A percentile compares a stretch with the other conserved stretches of the same genome.
Conservation (phyloP, 2,329 filamentous ascomycete genomes). For the Tolypocladium guangdongense region DNA sequence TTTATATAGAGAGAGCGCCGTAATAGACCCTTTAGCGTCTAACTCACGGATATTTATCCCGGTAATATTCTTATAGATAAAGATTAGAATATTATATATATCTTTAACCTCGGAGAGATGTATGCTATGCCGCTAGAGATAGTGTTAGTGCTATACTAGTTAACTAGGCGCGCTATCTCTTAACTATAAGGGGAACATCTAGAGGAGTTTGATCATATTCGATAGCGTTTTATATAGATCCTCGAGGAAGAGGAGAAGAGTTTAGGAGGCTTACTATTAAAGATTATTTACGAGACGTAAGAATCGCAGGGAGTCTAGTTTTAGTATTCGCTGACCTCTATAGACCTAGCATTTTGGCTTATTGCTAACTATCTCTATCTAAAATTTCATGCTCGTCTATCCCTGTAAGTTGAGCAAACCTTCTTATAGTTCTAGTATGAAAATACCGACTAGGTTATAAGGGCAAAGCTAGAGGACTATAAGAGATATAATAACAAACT, state of each 20-base stretch:
- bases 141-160: conserved; percentile 16
- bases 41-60: conserved; percentile 18
- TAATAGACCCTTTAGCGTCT: conserved; percentile 15
- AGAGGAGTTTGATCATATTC: background rate
- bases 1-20: background rate
- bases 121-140: conserved; percentile 17
- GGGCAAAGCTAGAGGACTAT: background rate
- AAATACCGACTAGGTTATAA: background rate
- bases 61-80: conserved; percentile 22
- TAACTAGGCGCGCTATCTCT: conserved; percentile 3
- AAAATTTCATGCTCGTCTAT: background rate
- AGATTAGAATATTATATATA: conserved; percentile 18
- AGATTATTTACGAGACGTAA: background rate
- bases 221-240: background rate
- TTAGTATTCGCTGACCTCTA: background rate
- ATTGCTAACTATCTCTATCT: background rate
- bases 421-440: background rate
- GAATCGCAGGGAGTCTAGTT: background rate
- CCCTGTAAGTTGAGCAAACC: background rate
- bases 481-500: background rate
- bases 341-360: background rate
- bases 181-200: background rate
- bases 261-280: background rate
- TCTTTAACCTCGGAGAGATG: conserved; percentile 22
- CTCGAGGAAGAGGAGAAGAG: background rate